Evolutionary conservation across 2,329 filamentous ascomycete species (phyloP), one percentile per base, ranked within the genome.

Genomic region (Trichoderma aggressivum): DNA sequence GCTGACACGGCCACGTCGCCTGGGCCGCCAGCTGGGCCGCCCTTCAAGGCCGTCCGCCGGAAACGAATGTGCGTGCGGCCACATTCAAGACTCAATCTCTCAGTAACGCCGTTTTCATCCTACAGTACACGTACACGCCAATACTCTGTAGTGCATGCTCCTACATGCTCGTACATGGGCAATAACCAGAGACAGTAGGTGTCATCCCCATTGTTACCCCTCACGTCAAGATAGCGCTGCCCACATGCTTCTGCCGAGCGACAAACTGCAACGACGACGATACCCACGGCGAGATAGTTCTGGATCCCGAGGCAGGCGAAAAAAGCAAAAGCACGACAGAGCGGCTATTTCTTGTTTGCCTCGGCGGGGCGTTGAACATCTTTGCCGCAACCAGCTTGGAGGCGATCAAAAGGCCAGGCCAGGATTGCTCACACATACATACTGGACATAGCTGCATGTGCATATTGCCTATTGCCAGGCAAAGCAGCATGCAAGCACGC

Each of bases 291-390:
- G 26, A 36, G 43, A 61, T 69, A 39, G 30, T 68, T 70, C 59
- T 64, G 53, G 66, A 70, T 70, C 61, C 68, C 68, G 68, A 70
- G 60, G 55, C 65, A 64, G 43, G 61, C 61, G 43, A 53, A 47
- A 47, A 21, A 30, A 36, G n/a, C 21, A 59, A 67, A 67, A 56
- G 62, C 62, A 59, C 56, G 56, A 55, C 28, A 58, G 28, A 55
- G 43, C 26, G 24, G 21, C 32, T 24, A 16, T n/a, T 43, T 26
- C 36, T 47, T n/a, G 14, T n/a, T 26, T 34, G 36, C 50, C 55
- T 21, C 12, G 26, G 55, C 55, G 65, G 65, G 65, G 65, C 65
- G 3, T 11, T 50, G 55, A 68, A 68, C 55, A 50, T 50, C 26
- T 50, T 50, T 47, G 55, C 65, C 34, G 21, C 65, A 68, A 50